Evolutionary conservation across 805 yeast genomes (phyloP).

Genomic region (Cyberlindnera nakhonratchasimensis): DNA sequence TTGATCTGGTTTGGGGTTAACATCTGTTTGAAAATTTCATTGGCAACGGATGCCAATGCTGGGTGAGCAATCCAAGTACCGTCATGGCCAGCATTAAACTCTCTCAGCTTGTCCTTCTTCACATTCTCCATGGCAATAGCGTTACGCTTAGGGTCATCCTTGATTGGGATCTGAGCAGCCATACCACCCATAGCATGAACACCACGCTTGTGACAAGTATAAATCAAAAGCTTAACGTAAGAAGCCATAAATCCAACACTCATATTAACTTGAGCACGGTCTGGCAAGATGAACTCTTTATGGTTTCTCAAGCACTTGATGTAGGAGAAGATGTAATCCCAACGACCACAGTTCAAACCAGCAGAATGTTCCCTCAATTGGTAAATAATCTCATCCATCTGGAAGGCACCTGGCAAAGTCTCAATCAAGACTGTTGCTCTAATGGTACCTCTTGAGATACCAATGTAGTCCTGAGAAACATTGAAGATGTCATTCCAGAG

Average conservation of each 20-base stretch:
- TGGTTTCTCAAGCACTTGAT: slow-evolving; percentile 71
- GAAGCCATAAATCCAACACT: slow-evolving; percentile 77
- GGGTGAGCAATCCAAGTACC: slow-evolving; percentile 92
- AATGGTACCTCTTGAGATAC: slow-evolving; percentile 70
- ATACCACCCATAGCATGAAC: slow-evolving; percentile 90
- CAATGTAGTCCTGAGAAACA: slow-evolving; percentile 69
- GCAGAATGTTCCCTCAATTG: slow-evolving; percentile 75
- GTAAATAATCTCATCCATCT: slow-evolving; percentile 79
- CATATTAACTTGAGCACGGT: slow-evolving; percentile 78
- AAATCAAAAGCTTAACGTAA: slow-evolving; percentile 69
- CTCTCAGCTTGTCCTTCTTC: slow-evolving; percentile 70
- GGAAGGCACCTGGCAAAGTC: slow-evolving; percentile 82
- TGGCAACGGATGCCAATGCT: slow-evolving; percentile 70
- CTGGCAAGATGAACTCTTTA: slow-evolving; percentile 65
- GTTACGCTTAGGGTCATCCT: slow-evolving; percentile 62
- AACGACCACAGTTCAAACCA: slow-evolving; percentile 85
- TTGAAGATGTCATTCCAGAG: slow-evolving; percentile 80
- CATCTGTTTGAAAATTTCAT: slow-evolving; percentile 71
- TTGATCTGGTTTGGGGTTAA: slow-evolving; percentile 77
- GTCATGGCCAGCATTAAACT: slow-evolving; percentile 75
- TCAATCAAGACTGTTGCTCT: slow-evolving; percentile 81
- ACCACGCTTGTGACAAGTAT: slow-evolving; percentile 71
- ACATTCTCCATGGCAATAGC: slow-evolving; percentile 67
- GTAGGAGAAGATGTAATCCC: slow-evolving; percentile 84
- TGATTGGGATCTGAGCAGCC: slow-evolving; percentile 87